A percentile compares a stretch with the other conserved stretches of the same genome.
These are phyloP conservation scores for Phialemoniopsis sp. DNA, from an alignment of 2,329 filamentous ascomycete species.

Conservation along the genomic window DNA sequence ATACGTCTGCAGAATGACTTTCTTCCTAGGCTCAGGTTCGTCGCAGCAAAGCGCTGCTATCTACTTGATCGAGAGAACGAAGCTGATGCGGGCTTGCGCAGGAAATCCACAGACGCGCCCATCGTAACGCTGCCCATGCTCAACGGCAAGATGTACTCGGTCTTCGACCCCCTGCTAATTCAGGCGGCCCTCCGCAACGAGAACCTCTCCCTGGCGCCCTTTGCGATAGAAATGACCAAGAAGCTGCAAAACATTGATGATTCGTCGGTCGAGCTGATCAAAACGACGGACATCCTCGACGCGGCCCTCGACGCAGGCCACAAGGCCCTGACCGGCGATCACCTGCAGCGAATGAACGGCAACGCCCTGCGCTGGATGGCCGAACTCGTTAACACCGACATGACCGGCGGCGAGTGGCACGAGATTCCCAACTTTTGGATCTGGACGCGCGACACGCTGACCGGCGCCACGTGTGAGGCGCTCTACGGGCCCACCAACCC, in stretches of 20 bases:
- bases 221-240: constrained; percentile 30
- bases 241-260: too few relatives aligned
- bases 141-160: constrained; percentile 35
- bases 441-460: constrained; percentile 31
- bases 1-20: constrained; percentile 29
- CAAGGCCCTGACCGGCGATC: constrained; percentile 22
- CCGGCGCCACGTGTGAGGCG: constrained; percentile 28
- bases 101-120: too few relatives aligned
- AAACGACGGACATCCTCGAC: constrained; percentile 19
- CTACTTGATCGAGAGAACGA: too few relatives aligned
- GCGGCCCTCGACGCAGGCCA: constrained; percentile 21
- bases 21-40: too few relatives aligned
- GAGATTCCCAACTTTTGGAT: constrained; percentile 28
- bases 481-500: constrained; percentile 39
- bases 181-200: constrained; percentile 32
- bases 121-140: constrained; percentile 41
- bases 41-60: too few relatives aligned
- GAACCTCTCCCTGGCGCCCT: constrained; percentile 34
- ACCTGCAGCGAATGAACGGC: constrained; percentile 27
- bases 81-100: too few relatives aligned
- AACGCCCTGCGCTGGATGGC: constrained; percentile 27
- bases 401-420: constrained; percentile 13
- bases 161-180: constrained; percentile 32
- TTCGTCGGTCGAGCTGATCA: constrained; percentile 27
- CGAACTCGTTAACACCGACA: constrained; percentile 16